These are phyloP conservation scores for Clavulina sp. DNA, from an alignment of 768 basidiomycete species.

Conservation along the genomic window DNA sequence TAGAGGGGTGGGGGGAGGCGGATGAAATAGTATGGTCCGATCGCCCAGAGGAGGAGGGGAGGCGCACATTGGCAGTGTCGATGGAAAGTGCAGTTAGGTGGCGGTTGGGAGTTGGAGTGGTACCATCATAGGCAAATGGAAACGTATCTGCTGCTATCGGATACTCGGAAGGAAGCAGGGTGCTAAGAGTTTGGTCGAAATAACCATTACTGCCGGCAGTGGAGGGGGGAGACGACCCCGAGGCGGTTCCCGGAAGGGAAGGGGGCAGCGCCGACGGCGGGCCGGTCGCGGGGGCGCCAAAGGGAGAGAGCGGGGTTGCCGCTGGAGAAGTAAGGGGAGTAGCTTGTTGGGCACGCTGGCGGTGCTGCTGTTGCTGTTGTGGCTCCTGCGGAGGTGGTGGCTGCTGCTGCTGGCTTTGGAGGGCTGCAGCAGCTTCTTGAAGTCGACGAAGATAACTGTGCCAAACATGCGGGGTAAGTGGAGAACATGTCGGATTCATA, in stretches of 20 bases:
- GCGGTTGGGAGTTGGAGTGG: no score
- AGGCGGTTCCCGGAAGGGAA: no score
- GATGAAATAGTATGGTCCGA: background rate
- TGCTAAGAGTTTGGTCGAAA: background rate
- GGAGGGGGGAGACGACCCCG: conserved; percentile 6
- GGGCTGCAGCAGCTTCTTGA: conserved; percentile 39
- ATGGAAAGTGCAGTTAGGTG: no score
- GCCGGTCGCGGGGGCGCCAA: no score
- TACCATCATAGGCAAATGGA: background rate
- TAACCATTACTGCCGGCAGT: background rate
- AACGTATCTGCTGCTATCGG: conserved; percentile 4
- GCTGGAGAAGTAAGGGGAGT: background rate
- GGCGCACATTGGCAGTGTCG: background rate
- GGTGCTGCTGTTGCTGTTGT: background rate
- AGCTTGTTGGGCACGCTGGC: background rate
- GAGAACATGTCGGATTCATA: conserved; percentile 12
- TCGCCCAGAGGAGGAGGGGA: conserved; percentile 1
- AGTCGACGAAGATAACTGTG: conserved; percentile 58
- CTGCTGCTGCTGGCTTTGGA: conserved; percentile 28
- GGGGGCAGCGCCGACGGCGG: no score
- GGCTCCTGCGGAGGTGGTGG: conserved; percentile 26
- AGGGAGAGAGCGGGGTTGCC: conserved; percentile 5
- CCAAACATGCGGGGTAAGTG: conserved; percentile 6
- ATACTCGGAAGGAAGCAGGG: background rate
- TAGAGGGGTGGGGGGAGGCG: background rate